phyloP scores from a whole-genome alignment of 164 flowering plant genomes.

The Dillenia suffruticosa region DNA sequence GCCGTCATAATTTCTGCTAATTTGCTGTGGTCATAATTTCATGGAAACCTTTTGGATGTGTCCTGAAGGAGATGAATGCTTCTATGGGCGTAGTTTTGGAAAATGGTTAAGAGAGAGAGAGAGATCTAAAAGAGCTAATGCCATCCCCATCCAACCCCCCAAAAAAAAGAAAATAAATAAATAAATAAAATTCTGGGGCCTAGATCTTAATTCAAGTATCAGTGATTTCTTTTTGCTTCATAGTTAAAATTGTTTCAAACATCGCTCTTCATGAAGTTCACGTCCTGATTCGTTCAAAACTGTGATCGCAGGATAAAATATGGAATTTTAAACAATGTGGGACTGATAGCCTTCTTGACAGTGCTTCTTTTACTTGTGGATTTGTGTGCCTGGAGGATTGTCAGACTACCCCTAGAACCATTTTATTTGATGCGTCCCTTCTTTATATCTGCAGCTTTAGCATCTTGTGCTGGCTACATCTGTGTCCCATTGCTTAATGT shows the following conservation, averaged over 20 bases:
- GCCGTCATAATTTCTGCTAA: no score
- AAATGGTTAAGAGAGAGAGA: no score
- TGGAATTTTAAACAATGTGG: slow-evolving; percentile 56
- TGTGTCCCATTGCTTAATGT: slow-evolving; percentile 61
- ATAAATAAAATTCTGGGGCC: neutral
- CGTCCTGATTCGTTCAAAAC: slow-evolving; percentile 1
- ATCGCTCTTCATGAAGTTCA: neutral
- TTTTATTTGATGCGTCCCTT: slow-evolving; percentile 73
- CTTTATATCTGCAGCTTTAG: slow-evolving; percentile 46
- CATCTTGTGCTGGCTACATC: slow-evolving; percentile 55
- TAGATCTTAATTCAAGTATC: neutral
- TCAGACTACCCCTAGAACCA: slow-evolving; percentile 72
- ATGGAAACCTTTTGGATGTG: no score
- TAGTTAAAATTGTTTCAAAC: neutral
- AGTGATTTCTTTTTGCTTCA: neutral
- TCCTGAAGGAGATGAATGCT: no score
- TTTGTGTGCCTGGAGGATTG: slow-evolving; percentile 84
- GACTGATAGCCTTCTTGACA: slow-evolving; percentile 50
- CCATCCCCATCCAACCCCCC: no score
- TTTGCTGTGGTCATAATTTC: no score
- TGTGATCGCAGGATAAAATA: slow-evolving; percentile 51
- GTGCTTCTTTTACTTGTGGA: slow-evolving; percentile 60
- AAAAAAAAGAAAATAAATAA: no score
- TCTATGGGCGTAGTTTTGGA: no score
- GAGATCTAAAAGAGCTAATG: no score